Percentiles rank a stretch among this genome's conserved stretches.
Conservation (phyloP, 441 rosid genomes). For the Croton laevigatus region DNA sequence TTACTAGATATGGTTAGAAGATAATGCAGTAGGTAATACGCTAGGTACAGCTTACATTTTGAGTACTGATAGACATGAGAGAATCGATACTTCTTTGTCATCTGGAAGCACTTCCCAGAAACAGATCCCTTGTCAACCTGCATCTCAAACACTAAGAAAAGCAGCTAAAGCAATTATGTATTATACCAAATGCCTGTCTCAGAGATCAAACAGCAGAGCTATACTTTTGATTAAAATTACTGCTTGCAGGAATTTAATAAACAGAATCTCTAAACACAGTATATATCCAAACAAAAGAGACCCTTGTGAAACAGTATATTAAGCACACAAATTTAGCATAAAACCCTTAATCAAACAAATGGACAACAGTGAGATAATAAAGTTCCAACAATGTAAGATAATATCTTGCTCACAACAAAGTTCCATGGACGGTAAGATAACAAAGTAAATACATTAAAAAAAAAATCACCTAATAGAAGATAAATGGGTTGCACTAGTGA, state of each 20-base stretch:
- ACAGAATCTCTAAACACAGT: background rate
- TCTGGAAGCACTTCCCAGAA: conserved; percentile 48
- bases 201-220: background rate
- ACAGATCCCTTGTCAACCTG: conserved; percentile 58
- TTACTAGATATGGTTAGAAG: conserved; percentile 22
- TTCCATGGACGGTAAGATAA: conserved; percentile 2
- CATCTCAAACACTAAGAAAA: conserved; percentile 40
- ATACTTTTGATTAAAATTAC: background rate
- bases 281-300: background rate
- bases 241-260: background rate
- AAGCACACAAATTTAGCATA: background rate
- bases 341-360: background rate
- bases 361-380: background rate
- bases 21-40: background rate
- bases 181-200: background rate
- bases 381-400: too few relatives aligned
- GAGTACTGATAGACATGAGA: conserved; percentile 69
- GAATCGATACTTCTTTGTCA: conserved; percentile 56
- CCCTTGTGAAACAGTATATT: background rate
- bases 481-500: conserved; percentile 9
- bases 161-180: conserved; percentile 15
- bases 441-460: background rate
- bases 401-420: too few relatives aligned
- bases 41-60: conserved; percentile 53
- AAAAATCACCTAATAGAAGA: background rate